Percentiles rank a stretch among this genome's conserved stretches.
Conservation (phyloP, 176 grass and related monocot genomes). For the Rhynchospora tenuis region DNA sequence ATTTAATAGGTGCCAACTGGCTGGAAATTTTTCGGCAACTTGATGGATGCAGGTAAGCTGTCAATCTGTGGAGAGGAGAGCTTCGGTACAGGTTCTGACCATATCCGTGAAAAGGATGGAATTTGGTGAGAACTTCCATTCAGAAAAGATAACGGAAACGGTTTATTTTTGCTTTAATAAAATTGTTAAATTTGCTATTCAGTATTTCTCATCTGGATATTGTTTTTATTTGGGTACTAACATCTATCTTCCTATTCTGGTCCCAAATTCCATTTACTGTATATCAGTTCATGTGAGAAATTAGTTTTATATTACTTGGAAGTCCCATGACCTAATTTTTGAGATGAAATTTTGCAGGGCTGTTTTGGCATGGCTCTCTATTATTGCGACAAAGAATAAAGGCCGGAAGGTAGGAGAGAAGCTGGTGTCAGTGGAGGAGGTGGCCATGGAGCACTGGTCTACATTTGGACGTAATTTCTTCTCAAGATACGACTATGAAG, state of each 20-base stretch:
- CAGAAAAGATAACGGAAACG: too few species aligned
- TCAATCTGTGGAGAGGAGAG: slow-evolving; percentile 94
- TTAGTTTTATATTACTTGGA: background rate
- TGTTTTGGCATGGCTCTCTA: slow-evolving; percentile 93
- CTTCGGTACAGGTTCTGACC: slow-evolving; percentile 91
- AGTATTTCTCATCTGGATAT: background rate
- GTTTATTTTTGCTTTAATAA: too few species aligned
- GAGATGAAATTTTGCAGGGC: slow-evolving; percentile 42
- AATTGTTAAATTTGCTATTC: too few species aligned
- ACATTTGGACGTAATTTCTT: slow-evolving; percentile 92
- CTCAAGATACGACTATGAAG: slow-evolving; percentile 94
- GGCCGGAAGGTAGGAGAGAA: slow-evolving; percentile 65
- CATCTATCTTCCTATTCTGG: background rate
- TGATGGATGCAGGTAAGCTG: slow-evolving; percentile 85
- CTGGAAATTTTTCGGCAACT: slow-evolving; percentile 92
- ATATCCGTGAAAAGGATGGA: slow-evolving; percentile 92
- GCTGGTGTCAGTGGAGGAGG: slow-evolving; percentile 73
- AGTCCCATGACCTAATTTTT: background rate
- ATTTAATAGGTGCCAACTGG: slow-evolving; percentile 78
- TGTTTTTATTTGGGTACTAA: background rate
- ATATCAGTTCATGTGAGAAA: background rate
- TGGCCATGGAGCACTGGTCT: slow-evolving; percentile 87
- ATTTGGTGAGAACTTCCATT: slow-evolving; percentile 58
- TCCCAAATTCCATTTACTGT: background rate
- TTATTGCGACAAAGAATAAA: slow-evolving; percentile 73